These are phyloP conservation scores for Fusarium nurragi DNA, from an alignment of 2,329 filamentous ascomycete genomes.

Conservation along the genomic window DNA sequence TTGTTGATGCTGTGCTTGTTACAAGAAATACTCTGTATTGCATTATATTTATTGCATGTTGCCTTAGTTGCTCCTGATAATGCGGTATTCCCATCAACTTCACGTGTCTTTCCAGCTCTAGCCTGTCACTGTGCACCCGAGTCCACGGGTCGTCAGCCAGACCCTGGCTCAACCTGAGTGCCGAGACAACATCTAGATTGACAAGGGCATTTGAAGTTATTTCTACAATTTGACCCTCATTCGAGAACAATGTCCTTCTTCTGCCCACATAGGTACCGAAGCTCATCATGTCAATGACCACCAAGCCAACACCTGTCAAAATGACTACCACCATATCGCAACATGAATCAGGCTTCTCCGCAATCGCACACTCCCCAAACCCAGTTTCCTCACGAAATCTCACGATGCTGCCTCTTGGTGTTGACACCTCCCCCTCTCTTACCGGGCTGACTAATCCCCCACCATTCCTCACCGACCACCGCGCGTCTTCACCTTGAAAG, in stretches of 20 bases:
- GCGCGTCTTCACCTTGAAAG: constrained; percentile 29
- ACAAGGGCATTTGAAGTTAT: not conserved
- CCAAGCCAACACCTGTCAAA: not conserved
- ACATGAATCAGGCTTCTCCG: rapidly evolving
- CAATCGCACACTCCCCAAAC: not conserved
- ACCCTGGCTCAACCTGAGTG: not conserved
- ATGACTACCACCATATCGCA: rapidly evolving
- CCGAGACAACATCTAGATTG: not conserved
- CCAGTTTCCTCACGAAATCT: not conserved
- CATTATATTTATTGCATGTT: not conserved
- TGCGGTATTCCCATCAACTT: too few relatives aligned
- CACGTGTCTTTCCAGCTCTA: not conserved
- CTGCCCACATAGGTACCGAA: not conserved
- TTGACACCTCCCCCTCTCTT: not conserved
- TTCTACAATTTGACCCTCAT: not conserved
- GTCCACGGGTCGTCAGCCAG: not conserved
- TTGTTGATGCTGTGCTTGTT: constrained; percentile 2
- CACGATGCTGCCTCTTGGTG: not conserved
- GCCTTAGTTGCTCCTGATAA: not conserved
- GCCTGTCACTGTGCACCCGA: not conserved
- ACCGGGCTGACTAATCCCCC: constrained; percentile 31
- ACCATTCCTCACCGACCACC: constrained; percentile 20
- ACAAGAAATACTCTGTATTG: not conserved
- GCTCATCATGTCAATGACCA: not conserved
- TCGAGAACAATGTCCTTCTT: not conserved